Evolutionary conservation across 192 early-diverging fungal genomes (phyloP), one percentile per base, ranked within the genome.

Genomic region (Coemansia sp.): DNA sequence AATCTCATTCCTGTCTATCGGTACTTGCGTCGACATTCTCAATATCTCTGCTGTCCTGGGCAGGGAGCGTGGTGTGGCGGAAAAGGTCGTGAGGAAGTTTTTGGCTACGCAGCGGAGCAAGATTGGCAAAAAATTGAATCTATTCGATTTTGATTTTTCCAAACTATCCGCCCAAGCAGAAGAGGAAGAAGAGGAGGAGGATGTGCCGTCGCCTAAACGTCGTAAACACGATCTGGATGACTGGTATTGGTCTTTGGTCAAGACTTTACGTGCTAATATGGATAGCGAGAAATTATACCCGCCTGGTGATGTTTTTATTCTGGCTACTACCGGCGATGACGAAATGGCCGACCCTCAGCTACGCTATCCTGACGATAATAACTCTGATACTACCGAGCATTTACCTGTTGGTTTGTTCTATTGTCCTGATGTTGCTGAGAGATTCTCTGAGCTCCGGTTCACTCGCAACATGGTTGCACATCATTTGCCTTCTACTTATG

Each of bases 181-280:
- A 22, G n/a, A 22, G 47, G 3, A 31, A 36, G 18, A 64, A 44
- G n/a, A 65, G n/a, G 43, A 18, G 12, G 43, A 57, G 55, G 38
- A 34, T 13, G 40, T 47, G 44, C 49, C 55, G 20, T 11, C 0
- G 29, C 29, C 55, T 11, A 58, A 61, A 27, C 58, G 58, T 38
- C 58, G 58, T 16, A 61, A 61, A 9, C 31, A 12, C 29, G 72
- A 71, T n/a, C 58, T 78, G 53, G 90, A 92, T 27, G 87, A 94
- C 68, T 95, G 93, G 92, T 90, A 91, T 64, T 92, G 92, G 91
- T 90, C 91, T 9, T 74, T 93, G 46, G 86, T 93, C 66, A 93
- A 93, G 69, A 93, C 93, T 0, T 83, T 95, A 78, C 76, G 92
- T 2, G 92, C 94, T 2, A 91, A 89, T 53, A 95, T 95, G 94